Conservation (phyloP, 768 basidiomycete species). For the Chlorophyllum brunneum region DNA sequence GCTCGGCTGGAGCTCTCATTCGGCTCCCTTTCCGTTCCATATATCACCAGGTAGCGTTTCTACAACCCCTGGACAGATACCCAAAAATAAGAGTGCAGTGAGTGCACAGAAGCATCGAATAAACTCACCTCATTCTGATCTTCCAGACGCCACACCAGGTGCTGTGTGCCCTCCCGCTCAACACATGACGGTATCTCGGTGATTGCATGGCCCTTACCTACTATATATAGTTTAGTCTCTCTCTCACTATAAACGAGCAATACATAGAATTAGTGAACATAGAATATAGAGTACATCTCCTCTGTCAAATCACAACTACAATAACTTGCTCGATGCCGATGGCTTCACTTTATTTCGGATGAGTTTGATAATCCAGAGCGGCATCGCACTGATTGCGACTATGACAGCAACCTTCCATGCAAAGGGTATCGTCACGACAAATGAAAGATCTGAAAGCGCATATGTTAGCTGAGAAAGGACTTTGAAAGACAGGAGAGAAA, state of each 20-base stretch:
- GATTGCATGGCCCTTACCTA: too few species aligned
- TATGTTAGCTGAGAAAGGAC: neutral
- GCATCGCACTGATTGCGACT: constrained; percentile 90
- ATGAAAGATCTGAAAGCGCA: constrained; percentile 68
- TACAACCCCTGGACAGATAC: too few species aligned
- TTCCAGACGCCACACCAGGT: too few species aligned
- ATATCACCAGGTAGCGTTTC: too few species aligned
- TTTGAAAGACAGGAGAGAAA: neutral
- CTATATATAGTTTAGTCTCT: neutral
- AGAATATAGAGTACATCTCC: neutral
- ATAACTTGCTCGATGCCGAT: constrained; percentile 88
- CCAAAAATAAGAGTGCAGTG: too few species aligned
- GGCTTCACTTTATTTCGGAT: constrained; percentile 85
- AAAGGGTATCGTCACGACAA: constrained; percentile 85
- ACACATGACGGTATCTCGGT: too few species aligned
- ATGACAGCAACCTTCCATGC: constrained; percentile 95
- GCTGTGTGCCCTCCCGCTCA: too few species aligned
- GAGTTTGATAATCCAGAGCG: constrained; percentile 86
- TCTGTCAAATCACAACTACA: constrained; percentile 36
- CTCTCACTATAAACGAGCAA: neutral
- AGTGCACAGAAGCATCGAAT: too few species aligned
- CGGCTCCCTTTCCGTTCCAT: too few species aligned
- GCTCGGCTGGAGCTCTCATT: too few species aligned
- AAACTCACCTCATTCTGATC: too few species aligned
- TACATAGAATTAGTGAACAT: neutral